phyloP scores from a whole-genome alignment of 495 filamentous ascomycete genomes.

The Apodospora peruviana region DNA sequence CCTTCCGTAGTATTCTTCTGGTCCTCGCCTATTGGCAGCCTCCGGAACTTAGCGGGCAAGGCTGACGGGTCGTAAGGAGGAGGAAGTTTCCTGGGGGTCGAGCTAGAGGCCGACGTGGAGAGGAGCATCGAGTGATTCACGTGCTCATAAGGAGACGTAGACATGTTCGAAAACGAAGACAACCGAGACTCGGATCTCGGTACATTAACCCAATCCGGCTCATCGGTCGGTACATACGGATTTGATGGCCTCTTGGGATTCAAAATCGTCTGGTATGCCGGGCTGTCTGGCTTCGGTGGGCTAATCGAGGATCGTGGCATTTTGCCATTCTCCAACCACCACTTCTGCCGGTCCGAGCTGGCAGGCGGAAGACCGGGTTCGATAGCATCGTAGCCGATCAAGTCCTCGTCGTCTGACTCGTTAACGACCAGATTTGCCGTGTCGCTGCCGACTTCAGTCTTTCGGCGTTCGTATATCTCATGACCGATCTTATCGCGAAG shows the following conservation, averaged over 20 bases:
- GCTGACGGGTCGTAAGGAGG: constrained; percentile 48
- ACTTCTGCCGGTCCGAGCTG: constrained; percentile 83
- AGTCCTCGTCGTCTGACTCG: constrained; percentile 68
- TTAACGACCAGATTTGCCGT: constrained; percentile 40
- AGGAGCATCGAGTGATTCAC: constrained; percentile 40
- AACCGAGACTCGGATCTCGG: constrained; percentile 41
- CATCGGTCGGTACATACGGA: constrained; percentile 63
- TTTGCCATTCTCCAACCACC: constrained; percentile 89
- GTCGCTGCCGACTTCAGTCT: constrained; percentile 48
- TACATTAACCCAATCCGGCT: constrained; percentile 74
- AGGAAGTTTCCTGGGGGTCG: constrained; percentile 43
- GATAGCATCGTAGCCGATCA: constrained; percentile 67
- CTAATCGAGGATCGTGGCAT: constrained; percentile 66
- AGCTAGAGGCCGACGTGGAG: constrained; percentile 35
- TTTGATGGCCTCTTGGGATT: constrained; percentile 75
- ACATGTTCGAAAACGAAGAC: constrained; percentile 38
- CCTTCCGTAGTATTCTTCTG: constrained; percentile 19
- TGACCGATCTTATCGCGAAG: constrained; percentile 64
- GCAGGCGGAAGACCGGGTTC: constrained; percentile 79
- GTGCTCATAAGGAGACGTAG: constrained; percentile 42
- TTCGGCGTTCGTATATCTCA: constrained; percentile 65
- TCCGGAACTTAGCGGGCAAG: constrained; percentile 33
- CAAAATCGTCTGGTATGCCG: constrained; percentile 46
- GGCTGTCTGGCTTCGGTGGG: constrained; percentile 49
- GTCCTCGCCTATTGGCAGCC: constrained; percentile 32